These are phyloP conservation scores for Colletotrichum lindemuthianum DNA, from an alignment of 2,329 filamentous ascomycete genomes.

Conservation along the genomic window DNA sequence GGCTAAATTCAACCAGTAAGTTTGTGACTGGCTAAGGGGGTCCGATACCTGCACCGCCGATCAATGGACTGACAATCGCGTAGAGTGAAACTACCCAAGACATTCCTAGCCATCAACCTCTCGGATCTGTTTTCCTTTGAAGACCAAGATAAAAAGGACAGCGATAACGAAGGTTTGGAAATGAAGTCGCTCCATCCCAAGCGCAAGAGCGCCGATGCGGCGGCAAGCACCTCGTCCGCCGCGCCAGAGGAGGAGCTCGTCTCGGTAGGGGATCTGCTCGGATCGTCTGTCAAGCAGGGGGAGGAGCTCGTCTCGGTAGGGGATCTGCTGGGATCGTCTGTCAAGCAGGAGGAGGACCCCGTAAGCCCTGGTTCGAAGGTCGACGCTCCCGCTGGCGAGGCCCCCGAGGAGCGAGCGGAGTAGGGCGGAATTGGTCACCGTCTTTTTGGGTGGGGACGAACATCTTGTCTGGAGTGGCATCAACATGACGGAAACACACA, in stretches of 20 bases:
- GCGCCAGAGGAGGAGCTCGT: slow-evolving; percentile 27
- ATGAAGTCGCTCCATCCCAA: slow-evolving; percentile 53
- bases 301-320: too few species aligned
- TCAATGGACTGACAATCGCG: slow-evolving; percentile 16
- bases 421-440: not conserved
- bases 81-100: slow-evolving; percentile 74
- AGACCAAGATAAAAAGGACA: slow-evolving; percentile 61
- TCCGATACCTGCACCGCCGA: not conserved
- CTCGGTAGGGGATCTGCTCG: slow-evolving; percentile 8
- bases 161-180: slow-evolving; percentile 59
- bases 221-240: not conserved
- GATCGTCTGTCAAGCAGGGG: too few species aligned
- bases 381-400: slow-evolving; percentile 11
- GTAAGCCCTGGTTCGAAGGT: slow-evolving; percentile 16
- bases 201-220: slow-evolving; percentile 25
- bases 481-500: too few species aligned
- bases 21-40: slow-evolving; percentile 36
- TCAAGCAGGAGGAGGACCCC: slow-evolving; percentile 13
- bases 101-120: slow-evolving; percentile 72
- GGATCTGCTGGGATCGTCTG: too few species aligned
- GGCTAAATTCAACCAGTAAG: slow-evolving; percentile 94
- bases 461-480: too few species aligned
- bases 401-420: not conserved
- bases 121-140: slow-evolving; percentile 71
- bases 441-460: not conserved